Evolutionary conservation across 108 stramenopile species (phyloP).

Genomic region (Skeletonema menzelii): DNA sequence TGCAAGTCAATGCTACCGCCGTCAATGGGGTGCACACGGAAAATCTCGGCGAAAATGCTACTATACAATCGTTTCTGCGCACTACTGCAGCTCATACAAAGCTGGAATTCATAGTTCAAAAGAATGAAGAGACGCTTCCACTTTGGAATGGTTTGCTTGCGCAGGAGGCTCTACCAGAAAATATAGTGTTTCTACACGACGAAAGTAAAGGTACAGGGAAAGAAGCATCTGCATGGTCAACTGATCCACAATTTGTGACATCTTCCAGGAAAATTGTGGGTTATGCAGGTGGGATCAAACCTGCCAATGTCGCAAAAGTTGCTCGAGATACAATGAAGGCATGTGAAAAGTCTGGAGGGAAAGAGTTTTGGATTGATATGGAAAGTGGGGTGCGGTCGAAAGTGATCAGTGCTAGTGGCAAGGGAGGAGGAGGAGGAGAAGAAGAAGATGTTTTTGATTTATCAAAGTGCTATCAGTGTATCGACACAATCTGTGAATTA

Average conservation of each 20-base stretch:
- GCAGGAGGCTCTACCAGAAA: constrained; percentile 42
- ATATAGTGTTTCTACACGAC: constrained; percentile 81
- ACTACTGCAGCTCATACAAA: constrained; percentile 47
- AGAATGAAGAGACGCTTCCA: constrained; percentile 84
- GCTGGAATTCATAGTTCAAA: constrained; percentile 93
- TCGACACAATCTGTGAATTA: neutral
- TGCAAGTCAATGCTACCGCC: constrained; percentile 95
- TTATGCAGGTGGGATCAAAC: constrained; percentile 92
- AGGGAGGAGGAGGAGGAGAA: neutral
- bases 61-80: constrained; percentile 48
- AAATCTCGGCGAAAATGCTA: constrained; percentile 37
- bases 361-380: constrained; percentile 88
- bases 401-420: neutral
- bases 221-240: constrained; percentile 51
- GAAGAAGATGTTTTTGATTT: neutral
- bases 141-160: constrained; percentile 76
- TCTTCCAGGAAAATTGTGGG: constrained; percentile 59
- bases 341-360: constrained; percentile 32
- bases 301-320: constrained; percentile 64
- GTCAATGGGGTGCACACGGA: constrained; percentile 91
- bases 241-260: constrained; percentile 27
- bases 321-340: constrained; percentile 49
- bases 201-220: constrained; percentile 87
- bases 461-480: neutral
- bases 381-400: constrained; percentile 69